Evolutionary conservation across 192 early-diverging fungal species (phyloP), one percentile per base, ranked within the genome.

Genomic region (Backusella morwellensis): DNA sequence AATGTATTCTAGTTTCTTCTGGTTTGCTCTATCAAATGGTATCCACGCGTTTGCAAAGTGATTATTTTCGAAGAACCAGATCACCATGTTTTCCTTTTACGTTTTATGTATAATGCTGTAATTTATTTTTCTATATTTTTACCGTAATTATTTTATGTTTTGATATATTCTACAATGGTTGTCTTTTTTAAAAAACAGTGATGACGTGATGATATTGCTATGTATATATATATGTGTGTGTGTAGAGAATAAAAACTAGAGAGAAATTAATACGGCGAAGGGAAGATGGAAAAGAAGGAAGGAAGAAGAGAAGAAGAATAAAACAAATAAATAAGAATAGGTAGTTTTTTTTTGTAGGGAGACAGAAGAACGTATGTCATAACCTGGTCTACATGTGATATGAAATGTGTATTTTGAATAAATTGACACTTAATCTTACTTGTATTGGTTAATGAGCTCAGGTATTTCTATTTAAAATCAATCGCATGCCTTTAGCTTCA

Each of bases 21-120:
- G 73, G 29, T 75, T 75, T 15, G 15, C 56, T 38, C 73, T 63
- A 66, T 75, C 73, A 41, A 75, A 75, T 44, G 73, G 73, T 21
- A 75, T 32, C 73, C 73, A 75, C 36, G 73, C 73, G 47, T 75
- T 40, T 23, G 36, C 59, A 40, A 75, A 75, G 2, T 75, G 73
- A 41, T 50, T 75, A 66, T 75, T 75, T 59, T 75, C 73, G 35
- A 75, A 75, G 23, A 66, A 75, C 73, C 73, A 75, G 38, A 63
- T 75, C 35, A 67, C 73, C 73, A 75, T 75, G 19, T 36, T 40
- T 19, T 68, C 17, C 35, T 41, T n/a, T 50, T 50, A n/a, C n/a
- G 47, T 6, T 41, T 35, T 69, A 40, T 40, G 17, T 36, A 29
- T 63, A 63, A 63, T 63, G 56, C 26, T 23, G 23, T 26, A 29